Base-by-base conservation (phyloP, 768 basidiomycete species). In the Suillus lakei region DNA sequence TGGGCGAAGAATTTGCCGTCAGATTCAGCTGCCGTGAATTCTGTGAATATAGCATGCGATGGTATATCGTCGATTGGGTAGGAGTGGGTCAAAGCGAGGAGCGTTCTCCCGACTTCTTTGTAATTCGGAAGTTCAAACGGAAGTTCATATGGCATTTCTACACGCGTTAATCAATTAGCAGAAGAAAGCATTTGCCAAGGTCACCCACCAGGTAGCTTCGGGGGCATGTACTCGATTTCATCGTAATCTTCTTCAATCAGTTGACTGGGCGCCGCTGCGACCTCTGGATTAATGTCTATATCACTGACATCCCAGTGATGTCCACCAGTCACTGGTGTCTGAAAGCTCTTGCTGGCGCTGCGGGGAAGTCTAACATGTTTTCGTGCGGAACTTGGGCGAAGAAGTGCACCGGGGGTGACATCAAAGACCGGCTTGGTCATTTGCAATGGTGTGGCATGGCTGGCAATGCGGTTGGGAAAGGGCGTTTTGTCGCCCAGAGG, bases 231-330 rank as follows among this genome's bases (percentile, higher is more conserved):
- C 68, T 86, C 85, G 12, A 86, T 80, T 70, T 86, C 86, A 62
- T 81, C 82, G 46, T 73, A 75, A 51, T 79, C 79, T 44, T 81
- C 76, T 63, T 70, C 67, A 0, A 70, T 66, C 0, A 71, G 67
- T 48, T 75, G 70, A 28, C 69, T 73, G 51, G 71, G 75, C 12
- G 61, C 67, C 13, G 67, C 60, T 16, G 71, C 71, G 28, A 78
- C 68, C 39, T 79, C 78, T 26, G 50, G 50, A 10, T 34, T 43
- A 12, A 83, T 73, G 41, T 82, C 82, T 16, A 77, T 78, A 54
- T 92, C 91, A 68, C 86, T 88, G 39, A 91, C 84, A 69, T 95
- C 91, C 92, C 92, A 95, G 64, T 90, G 86, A 67, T 87, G 82
- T 3, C 90, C 91, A 12, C 77, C 80, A 23, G 87, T 88, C 44